Percentiles rank a stretch among this genome's conserved stretches.
Evolutionary conservation across 78 protist species (phyloP).

Genomic region (Neovahlkampfia damariscottae): DNA sequence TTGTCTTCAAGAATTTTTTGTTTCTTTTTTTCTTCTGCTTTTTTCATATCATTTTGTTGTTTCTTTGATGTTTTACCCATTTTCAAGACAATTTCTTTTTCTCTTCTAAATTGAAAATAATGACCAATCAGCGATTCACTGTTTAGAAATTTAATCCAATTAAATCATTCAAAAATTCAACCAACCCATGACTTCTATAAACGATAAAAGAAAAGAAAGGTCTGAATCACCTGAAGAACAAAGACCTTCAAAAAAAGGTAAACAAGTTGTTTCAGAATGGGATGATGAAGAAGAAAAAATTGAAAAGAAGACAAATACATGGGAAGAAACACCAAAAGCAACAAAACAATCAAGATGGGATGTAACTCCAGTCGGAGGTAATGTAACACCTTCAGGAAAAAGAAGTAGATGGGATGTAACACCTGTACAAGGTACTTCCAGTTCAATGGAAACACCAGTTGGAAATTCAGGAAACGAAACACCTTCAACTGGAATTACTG

Average conservation of each 20-base stretch:
- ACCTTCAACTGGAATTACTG: not conserved
- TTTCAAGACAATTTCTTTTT: no score
- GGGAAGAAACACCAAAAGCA: slow-evolving; percentile 31
- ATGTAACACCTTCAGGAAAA: slow-evolving; percentile 15
- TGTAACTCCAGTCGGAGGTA: slow-evolving; percentile 37
- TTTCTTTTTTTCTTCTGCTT: slow-evolving; percentile 42
- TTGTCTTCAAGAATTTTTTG: slow-evolving; percentile 69
- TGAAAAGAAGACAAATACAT: no score
- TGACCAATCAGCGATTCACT: no score
- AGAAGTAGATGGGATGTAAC: slow-evolving; percentile 79
- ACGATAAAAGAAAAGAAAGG: no score
- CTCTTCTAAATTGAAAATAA: no score
- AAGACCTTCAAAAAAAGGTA: not conserved
- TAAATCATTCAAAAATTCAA: no score
- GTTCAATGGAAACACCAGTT: slow-evolving; percentile 25
- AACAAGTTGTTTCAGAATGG: no score
- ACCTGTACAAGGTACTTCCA: slow-evolving; percentile 19
- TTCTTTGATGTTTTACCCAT: no score
- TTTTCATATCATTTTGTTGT: no score
- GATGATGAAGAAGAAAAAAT: no score
- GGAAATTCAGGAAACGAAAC: slow-evolving; percentile 42
- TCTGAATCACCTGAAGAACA: not conserved
- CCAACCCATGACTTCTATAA: no score
- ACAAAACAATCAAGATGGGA: slow-evolving; percentile 45
- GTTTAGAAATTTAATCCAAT: no score